Conservation (phyloP, 441 rosid genomes). For the Gossypium laxum region DNA sequence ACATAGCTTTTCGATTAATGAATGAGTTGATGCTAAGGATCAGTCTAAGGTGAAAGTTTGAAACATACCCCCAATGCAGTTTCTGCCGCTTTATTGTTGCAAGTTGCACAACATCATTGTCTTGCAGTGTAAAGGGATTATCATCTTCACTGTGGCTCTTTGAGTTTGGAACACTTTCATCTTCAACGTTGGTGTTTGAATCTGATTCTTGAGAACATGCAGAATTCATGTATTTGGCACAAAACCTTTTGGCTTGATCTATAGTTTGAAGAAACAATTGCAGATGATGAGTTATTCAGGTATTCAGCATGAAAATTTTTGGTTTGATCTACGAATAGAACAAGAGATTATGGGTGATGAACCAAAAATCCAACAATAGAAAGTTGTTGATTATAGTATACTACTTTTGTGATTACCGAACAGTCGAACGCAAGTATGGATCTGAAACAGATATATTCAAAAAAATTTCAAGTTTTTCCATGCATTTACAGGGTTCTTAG, state of each 20-base stretch:
- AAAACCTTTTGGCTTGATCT: slow-evolving; percentile 15
- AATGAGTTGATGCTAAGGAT: background rate
- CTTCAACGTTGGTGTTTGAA: slow-evolving; percentile 12
- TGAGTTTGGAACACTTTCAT: slow-evolving; percentile 11
- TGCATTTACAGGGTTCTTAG: background rate
- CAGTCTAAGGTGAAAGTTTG: background rate
- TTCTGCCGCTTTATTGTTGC: slow-evolving; percentile 29
- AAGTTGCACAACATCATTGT: slow-evolving; percentile 12
- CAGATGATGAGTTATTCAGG: background rate
- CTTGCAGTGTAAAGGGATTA: slow-evolving; percentile 14
- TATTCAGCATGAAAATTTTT: background rate
- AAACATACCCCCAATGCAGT: slow-evolving; percentile 46
- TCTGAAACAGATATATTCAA: background rate
- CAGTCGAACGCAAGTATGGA: background rate
- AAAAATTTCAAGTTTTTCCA: background rate
- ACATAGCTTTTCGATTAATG: background rate
- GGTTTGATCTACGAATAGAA: slow-evolving; percentile 13
- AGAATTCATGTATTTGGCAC: slow-evolving; percentile 8
- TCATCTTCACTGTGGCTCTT: slow-evolving; percentile 9
- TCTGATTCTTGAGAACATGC: slow-evolving; percentile 16
- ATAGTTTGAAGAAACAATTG: slow-evolving; percentile 11
- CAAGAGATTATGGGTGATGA: slow-evolving; percentile 1
- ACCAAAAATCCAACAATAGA: background rate
- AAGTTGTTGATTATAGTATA: background rate
- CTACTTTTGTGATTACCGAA: background rate